These are phyloP conservation scores for Eucalyptus coolabah DNA, from an alignment of 345 rosid species.

Conservation along the genomic window DNA sequence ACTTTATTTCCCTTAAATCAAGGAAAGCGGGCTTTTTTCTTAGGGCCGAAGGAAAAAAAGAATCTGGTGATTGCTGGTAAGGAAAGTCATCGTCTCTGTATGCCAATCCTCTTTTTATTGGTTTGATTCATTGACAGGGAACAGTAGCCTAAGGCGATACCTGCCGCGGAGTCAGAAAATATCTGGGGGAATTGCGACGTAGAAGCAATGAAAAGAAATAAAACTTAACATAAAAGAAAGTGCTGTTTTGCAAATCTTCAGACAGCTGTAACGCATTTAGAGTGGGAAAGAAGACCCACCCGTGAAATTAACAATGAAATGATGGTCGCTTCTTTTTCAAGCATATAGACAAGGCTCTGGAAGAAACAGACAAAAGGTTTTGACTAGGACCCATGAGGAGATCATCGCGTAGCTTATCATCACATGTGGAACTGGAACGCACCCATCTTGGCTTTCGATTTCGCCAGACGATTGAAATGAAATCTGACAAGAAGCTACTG, in stretches of 20 bases:
- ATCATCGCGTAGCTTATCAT: background rate
- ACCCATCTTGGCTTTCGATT: background rate
- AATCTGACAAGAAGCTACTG: background rate
- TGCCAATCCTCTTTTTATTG: background rate
- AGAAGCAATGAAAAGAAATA: background rate
- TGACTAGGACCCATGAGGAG: background rate
- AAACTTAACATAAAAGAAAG: background rate
- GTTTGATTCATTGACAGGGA: background rate
- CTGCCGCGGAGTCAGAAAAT: background rate
- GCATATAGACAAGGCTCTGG: background rate
- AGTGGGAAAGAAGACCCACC: background rate
- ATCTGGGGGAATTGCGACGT: background rate
- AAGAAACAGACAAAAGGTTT: background rate
- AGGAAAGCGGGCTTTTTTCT: background rate
- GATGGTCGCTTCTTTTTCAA: no score
- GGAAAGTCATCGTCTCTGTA: background rate
- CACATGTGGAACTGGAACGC: background rate
- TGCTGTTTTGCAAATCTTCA: background rate
- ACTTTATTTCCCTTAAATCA: background rate
- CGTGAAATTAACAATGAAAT: no score
- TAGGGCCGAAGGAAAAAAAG: background rate
- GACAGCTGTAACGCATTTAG: background rate
- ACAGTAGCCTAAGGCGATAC: background rate
- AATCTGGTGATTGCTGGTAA: background rate
- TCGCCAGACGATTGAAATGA: background rate